phyloP scores from a whole-genome alignment of 805 yeast species.

The Starmerella powellii region DNA sequence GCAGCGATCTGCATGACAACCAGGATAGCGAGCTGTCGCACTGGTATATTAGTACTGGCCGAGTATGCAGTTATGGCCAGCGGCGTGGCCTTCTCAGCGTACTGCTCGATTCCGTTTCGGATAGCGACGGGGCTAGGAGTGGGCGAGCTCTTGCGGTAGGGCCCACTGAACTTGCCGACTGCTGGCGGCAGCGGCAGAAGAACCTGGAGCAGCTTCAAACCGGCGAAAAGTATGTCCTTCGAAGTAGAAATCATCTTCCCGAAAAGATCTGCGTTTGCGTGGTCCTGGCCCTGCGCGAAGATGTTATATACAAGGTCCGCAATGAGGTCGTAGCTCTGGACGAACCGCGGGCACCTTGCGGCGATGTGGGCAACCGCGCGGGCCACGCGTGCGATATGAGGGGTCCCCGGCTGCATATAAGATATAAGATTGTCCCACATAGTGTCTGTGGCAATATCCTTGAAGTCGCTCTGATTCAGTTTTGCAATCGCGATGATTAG shows the following conservation, averaged over 20 bases:
- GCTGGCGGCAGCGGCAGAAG: slow-evolving; percentile 16
- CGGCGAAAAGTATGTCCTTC: slow-evolving; percentile 14
- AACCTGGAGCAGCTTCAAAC: slow-evolving; percentile 14
- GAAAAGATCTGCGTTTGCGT: slow-evolving; percentile 5
- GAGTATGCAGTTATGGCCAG: slow-evolving; percentile 15
- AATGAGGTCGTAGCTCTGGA: slow-evolving; percentile 3
- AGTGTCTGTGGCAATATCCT: slow-evolving; percentile 4
- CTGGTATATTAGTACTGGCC: slow-evolving; percentile 12
- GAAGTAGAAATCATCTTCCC: slow-evolving; percentile 15
- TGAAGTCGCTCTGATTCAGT: slow-evolving; percentile 8
- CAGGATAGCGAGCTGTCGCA: slow-evolving; percentile 17
- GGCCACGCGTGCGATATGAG: slow-evolving; percentile 14
- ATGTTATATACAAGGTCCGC: slow-evolving; percentile 14
- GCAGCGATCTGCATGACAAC: slow-evolving; percentile 22
- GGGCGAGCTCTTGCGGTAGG: slow-evolving; percentile 10
- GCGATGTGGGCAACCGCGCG: slow-evolving; percentile 15
- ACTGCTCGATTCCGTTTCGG: slow-evolving; percentile 1
- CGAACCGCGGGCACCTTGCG: slow-evolving; percentile 9
- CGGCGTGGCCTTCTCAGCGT: slow-evolving; percentile 6
- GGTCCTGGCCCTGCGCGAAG: slow-evolving; percentile 6
- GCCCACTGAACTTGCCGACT: slow-evolving; percentile 12
- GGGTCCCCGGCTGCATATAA: slow-evolving; percentile 11
- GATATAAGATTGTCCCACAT: slow-evolving; percentile 12
- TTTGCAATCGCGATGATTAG: slow-evolving; percentile 17
- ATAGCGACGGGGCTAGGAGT: not conserved